Conservation (phyloP, 2,329 filamentous ascomycete species). For the Cercospora nicotianae region DNA sequence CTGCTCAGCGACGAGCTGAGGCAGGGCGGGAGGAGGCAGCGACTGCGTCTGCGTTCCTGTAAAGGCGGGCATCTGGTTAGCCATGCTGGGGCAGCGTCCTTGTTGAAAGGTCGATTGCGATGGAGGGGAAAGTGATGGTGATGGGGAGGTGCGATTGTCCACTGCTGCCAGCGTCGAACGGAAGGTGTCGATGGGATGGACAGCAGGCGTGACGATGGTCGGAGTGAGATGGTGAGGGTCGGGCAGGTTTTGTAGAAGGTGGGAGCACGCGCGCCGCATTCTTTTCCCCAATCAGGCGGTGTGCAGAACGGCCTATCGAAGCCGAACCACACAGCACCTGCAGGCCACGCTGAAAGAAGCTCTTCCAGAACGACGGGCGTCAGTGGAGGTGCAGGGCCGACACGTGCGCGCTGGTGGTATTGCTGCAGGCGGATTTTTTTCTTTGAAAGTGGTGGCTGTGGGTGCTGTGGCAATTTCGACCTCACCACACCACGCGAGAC, state of each 20-base stretch:
- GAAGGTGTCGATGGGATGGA: neutral
- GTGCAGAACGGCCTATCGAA: constrained; percentile 5
- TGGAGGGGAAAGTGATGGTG: neutral
- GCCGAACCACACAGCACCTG: constrained; percentile 1
- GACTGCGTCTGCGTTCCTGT: constrained; percentile 69
- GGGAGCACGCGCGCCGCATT: neutral
- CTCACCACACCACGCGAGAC: neutral
- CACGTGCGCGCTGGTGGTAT: constrained; percentile 2
- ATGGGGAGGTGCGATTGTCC: neutral
- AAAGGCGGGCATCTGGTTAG: constrained; percentile 29
- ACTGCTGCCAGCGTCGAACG: neutral
- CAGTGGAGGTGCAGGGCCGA: constrained; percentile 11
- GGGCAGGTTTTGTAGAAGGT: neutral
- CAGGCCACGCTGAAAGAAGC: neutral
- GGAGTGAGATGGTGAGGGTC: neutral
- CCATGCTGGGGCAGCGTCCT: constrained; percentile 37
- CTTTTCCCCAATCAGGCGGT: constrained; percentile 13
- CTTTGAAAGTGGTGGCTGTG: neutral
- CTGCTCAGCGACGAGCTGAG: constrained; percentile 91
- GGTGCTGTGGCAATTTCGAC: neutral
- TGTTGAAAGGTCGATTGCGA: constrained; percentile 39
- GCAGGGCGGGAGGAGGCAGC: constrained; percentile 84
- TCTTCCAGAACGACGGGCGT: constrained; percentile 10
- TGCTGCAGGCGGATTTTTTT: constrained; percentile 2
- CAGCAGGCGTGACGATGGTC: neutral